These are phyloP conservation scores for Karstenula rhodostoma DNA, from an alignment of 2,329 filamentous ascomycete genomes.

Conservation along the genomic window DNA sequence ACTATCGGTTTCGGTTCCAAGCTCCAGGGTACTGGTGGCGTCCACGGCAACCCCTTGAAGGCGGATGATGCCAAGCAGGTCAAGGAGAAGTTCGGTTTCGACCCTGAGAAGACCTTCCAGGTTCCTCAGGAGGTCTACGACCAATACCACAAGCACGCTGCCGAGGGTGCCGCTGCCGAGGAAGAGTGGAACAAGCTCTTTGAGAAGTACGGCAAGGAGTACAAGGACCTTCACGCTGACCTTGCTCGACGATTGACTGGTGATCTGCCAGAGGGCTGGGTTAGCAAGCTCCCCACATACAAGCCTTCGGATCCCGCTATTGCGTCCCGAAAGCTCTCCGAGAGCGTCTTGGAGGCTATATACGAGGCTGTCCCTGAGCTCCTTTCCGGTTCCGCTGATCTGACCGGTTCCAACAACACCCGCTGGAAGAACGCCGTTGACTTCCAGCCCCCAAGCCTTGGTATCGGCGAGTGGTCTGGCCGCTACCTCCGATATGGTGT, in stretches of 20 bases:
- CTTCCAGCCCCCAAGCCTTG: slow-evolving; percentile 89
- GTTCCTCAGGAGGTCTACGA: slow-evolving; percentile 97
- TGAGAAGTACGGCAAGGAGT: slow-evolving; percentile 81
- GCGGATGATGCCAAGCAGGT: slow-evolving; percentile 90
- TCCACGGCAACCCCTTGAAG: slow-evolving; percentile 97
- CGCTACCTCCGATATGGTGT: slow-evolving; percentile 95
- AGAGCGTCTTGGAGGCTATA: slow-evolving; percentile 90
- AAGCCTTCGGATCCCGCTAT: slow-evolving; percentile 83
- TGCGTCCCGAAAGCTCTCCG: slow-evolving; percentile 95
- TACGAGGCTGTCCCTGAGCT: slow-evolving; percentile 86
- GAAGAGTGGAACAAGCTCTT: slow-evolving; percentile 95
- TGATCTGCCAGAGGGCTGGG: slow-evolving; percentile 94
- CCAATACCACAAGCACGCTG: slow-evolving; percentile 81
- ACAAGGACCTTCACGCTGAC: slow-evolving; percentile 81
- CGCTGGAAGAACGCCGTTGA: slow-evolving; percentile 96
- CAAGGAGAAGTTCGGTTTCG: slow-evolving; percentile 95
- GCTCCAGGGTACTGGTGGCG: slow-evolving; percentile 90
- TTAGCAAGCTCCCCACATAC: slow-evolving; percentile 91
- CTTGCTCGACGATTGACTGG: slow-evolving; percentile 80
- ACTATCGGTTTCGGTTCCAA: slow-evolving; percentile 97
- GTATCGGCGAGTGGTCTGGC: slow-evolving; percentile 87
- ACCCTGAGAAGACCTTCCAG: slow-evolving; percentile 90
- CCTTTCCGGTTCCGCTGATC: slow-evolving; percentile 92
- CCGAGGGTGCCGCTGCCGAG: slow-evolving; percentile 87
- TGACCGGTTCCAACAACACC: slow-evolving; percentile 98